Base-by-base conservation (phyloP, 2,329 filamentous ascomycete species). In the Cladosporium sp. region DNA sequence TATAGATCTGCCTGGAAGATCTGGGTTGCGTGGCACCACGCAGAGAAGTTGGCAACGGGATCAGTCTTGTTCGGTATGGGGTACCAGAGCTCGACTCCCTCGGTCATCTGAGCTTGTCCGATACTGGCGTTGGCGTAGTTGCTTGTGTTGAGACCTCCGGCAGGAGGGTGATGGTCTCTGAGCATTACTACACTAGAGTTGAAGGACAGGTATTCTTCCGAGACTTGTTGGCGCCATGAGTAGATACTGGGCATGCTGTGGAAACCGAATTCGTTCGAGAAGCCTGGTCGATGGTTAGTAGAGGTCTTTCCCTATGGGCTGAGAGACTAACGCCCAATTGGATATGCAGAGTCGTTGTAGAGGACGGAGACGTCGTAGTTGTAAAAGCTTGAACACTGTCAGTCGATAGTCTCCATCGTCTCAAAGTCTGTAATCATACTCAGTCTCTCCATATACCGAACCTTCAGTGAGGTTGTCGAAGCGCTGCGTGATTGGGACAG, bases 1-100 rank as follows among this genome's bases (percentile, higher is more conserved):
- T 87, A 86, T 68, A 82, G 82, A 62, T 86, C 83, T 2, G 84
- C 83, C 67, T 87, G 84, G 74, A 86, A 87, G 9, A 86, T 75
- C 66, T 87, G 84, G 0, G 84, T 87, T 0, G 83, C 79, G 59
- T 82, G 80, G 59, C 80, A 83, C 84, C 84, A 87, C 3, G 82
- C 77, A 2, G 78, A 81, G 69, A 87, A 87, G 63, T 87, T 86
- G 14, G 80, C 82, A 0, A 82, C 61, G 0, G 78, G 63, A 61
- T 86, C 77, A 0, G 74, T 68, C 61, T 84, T 83, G 64, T 80
- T 71, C 0, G 84, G 83, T 1, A 75, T 67, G 0, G 84, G 84
- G 62, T 86, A 86, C 75, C 83, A 87, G 36, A 69, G 64, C 63
- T 83, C 67, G 0, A 81, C 81, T 0, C 80, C 82, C 17, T 78